Base-by-base conservation (phyloP, 1,139 yeast species). In the Pichia inconspicua region DNA sequence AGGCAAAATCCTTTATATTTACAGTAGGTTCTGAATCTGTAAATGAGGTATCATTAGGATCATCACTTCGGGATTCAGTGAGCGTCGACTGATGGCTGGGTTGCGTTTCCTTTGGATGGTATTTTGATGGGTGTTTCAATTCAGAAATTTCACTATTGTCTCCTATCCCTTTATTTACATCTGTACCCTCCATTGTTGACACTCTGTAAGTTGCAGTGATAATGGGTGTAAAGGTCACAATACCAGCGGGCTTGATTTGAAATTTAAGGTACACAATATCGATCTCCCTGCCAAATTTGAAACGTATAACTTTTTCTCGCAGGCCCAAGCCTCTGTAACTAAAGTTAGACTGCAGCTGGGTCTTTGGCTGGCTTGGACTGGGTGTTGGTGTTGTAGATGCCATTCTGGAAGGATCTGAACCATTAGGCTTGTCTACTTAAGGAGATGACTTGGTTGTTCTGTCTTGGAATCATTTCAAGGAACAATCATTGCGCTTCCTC, bases 1-100 rank as follows among this genome's bases (percentile, higher is more conserved):
- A 89, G 35, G 90, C 97, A 69, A 77, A 89, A 64, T 89, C 97
- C 55, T 78, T 78, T 25, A 53, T 37, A 85, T 82, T 25, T 75
- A 43, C 9, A 11, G 72, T 27, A 53, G 49, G 19, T 12, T 27
- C 39, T 3, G 19, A 17, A 15, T 31, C 36, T 4, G 11, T 17
- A 8, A 11, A 9, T 22, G 37, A 31, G 7, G n/a, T 9, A 1
- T 36, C 31, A 6, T 14, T 8, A 14, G 15, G 25, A 25, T 36
- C 46, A 10, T 30, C 34, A 30, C 15, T 19, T 17, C 25, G 47
- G 9, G 15, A n/a, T 38, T 36, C 22, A 15, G 34, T 15, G 14
- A 36, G 14, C 17, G n/a, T 14, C 14, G n/a, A 30, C 4, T 9
- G 34, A 12, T 14, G n/a, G 12, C 34, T 12, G 12, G n/a, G 34